phyloP scores from a whole-genome alignment of 805 yeast species.

The Saturnispora sekii region DNA sequence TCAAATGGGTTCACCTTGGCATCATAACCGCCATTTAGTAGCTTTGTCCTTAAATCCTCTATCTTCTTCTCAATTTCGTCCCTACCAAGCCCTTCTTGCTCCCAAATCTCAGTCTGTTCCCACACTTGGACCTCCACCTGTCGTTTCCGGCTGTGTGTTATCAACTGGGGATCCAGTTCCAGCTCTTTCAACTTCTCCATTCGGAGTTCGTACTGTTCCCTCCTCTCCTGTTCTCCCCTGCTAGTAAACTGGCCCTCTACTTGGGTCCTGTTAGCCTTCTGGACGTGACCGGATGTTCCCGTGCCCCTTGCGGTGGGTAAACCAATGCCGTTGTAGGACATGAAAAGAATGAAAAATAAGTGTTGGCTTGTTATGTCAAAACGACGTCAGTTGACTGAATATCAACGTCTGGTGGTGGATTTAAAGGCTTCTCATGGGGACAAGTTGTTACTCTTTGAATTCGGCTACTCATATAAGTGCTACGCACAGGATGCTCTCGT shows the following conservation, averaged over 20 bases:
- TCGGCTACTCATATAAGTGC: constrained; percentile 85
- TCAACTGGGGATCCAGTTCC: constrained; percentile 22
- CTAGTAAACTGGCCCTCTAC: constrained; percentile 24
- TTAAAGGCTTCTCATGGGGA: constrained; percentile 54
- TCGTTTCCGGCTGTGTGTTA: constrained; percentile 29
- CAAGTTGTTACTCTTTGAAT: constrained; percentile 71
- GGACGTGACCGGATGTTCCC: constrained; percentile 55
- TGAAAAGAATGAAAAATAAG: constrained; percentile 12
- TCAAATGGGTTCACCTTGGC: constrained; percentile 16
- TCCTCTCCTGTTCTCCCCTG: not conserved
- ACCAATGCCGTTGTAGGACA: constrained; percentile 54
- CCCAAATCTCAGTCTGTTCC: constrained; percentile 44
- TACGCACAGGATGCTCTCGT: constrained; percentile 75
- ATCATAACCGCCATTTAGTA: constrained; percentile 7
- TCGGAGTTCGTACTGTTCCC: constrained; percentile 9
- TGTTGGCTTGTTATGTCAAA: too few relatives aligned
- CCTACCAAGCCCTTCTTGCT: constrained; percentile 31
- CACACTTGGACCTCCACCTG: constrained; percentile 36
- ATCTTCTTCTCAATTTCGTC: constrained; percentile 28
- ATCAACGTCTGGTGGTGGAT: constrained; percentile 68
- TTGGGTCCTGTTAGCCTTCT: constrained; percentile 32
- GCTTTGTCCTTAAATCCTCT: constrained; percentile 17
- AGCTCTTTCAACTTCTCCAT: constrained; percentile 7
- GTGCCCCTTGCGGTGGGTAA: constrained; percentile 49
- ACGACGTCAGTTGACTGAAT: constrained; percentile 47